Evolutionary conservation across 1,284 basidiomycete genomes (phyloP), one percentile per base, ranked within the genome.

Genomic region (Sphaerobolus stellatus): DNA sequence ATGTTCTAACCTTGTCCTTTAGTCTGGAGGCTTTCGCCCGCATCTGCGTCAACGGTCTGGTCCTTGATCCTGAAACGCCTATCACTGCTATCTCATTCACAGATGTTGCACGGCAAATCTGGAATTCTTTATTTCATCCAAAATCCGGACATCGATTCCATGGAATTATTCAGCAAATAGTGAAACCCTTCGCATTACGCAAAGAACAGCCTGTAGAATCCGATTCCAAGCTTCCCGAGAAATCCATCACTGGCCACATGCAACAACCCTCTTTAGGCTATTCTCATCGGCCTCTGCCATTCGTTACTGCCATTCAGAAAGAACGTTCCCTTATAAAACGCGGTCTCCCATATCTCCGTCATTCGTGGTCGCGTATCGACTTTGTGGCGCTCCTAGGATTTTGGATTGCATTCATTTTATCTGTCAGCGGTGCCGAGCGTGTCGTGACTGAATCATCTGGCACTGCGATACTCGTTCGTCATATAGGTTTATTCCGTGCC

Each of bases 351-450:
- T 99, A 94, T 67, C 76, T 98, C 4, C 82, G 96, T 3, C 94
- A 98, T 65, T 92, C 90, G 52, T 98, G 95, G 94, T 92, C 88
- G 62, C 81, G 95, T 29, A 88, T 97, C 55, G 95, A 99, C 68
- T 83, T 90, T 59, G 71, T 98, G 31, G 92, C 96, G 2, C 83
- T 98, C 47, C 58, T 86, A 22, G 77, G 82, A 56, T 95, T 93
- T 66, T 95, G 92, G 92, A 79, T 90, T 51, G 78, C 82, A 4
- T 94, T 98, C 65, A 69, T 68, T 1, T 76, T 98, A 45, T 83
- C 91, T 0, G 70, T 81, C 20, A 62, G 75, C 0, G 88, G 89
- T 0, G 63, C 81, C 31, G 95, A 98, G 69, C 74, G 78, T 4
- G 73, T 70, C 2, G 81, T 80, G 4, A 24, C 24, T 28, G 24